A percentile compares a stretch with the other conserved stretches of the same genome.
Conservation (phyloP, 2,329 filamentous ascomycete genomes). For the Podosphaera xanthii region DNA sequence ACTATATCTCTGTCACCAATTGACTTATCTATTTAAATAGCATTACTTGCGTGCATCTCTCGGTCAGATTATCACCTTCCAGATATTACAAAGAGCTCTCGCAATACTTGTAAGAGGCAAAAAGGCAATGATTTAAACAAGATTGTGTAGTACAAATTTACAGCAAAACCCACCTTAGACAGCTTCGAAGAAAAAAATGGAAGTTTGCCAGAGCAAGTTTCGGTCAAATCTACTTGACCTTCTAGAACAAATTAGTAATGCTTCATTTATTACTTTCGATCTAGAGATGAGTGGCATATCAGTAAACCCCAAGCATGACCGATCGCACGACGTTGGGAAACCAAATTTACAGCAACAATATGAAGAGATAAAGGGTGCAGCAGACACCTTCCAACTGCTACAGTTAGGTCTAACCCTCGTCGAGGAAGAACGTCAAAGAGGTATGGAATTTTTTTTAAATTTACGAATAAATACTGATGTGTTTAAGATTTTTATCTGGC, state of each 20-base stretch:
- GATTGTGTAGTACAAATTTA: too few relatives aligned
- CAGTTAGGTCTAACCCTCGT: constrained; percentile 45
- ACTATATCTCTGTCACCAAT: too few relatives aligned
- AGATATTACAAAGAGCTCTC: too few relatives aligned
- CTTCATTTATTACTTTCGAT: constrained; percentile 40
- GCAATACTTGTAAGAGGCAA: too few relatives aligned
- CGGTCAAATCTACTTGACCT: constrained; percentile 29
- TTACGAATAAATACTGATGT: background rate
- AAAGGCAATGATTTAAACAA: too few relatives aligned
- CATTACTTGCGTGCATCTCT: too few relatives aligned
- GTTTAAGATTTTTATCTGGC: constrained; percentile 27
- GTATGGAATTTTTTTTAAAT: constrained; percentile 11
- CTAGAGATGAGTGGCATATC: constrained; percentile 42
- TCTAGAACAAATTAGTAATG: constrained; percentile 31
- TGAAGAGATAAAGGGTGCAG: constrained; percentile 32
- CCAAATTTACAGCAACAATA: constrained; percentile 37
- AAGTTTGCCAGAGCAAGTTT: constrained; percentile 26
- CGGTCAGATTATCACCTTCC: too few relatives aligned
- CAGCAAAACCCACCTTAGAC: too few relatives aligned
- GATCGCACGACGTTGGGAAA: constrained; percentile 18
- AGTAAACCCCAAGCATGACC: constrained; percentile 17
- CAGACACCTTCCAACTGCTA: constrained; percentile 38
- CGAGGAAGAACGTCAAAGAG: constrained; percentile 28
- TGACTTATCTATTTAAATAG: too few relatives aligned
- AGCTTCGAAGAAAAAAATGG: constrained; percentile 22